Evolutionary conservation across 1,139 yeast genomes (phyloP).

Genomic region (Lodderomyces theae): DNA sequence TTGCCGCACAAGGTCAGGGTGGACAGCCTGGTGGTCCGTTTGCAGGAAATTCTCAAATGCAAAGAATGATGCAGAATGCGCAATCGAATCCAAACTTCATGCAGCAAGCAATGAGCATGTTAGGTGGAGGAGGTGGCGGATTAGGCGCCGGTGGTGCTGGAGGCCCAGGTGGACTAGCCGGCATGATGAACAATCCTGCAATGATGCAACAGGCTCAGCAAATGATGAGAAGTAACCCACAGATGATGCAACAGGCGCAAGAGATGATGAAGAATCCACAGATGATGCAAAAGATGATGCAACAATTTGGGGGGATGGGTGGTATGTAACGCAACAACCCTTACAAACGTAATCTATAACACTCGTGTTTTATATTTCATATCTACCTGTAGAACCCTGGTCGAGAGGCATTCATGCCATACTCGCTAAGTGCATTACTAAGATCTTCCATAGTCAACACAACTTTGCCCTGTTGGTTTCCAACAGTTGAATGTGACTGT

Average conservation of each 20-base stretch:
- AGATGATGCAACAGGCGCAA: conserved; percentile 62
- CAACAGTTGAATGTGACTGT: conserved; percentile 42
- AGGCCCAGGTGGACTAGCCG: conserved; percentile 56
- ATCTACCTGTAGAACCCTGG: conserved; percentile 74
- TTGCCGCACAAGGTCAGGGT: conserved; percentile 48
- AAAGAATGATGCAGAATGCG: conserved; percentile 50
- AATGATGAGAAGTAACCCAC: conserved; percentile 69
- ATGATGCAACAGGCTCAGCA: conserved; percentile 50
- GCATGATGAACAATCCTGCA: conserved; percentile 49
- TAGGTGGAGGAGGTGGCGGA: conserved; percentile 43
- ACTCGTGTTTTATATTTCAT: neutral
- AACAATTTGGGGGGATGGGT: conserved; percentile 53
- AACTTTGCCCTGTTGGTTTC: conserved; percentile 68
- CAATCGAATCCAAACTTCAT: conserved; percentile 52
- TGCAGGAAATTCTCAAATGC: conserved; percentile 31
- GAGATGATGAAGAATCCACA: conserved; percentile 56
- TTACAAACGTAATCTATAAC: neutral
- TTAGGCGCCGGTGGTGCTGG: conserved; percentile 59
- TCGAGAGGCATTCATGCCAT: conserved; percentile 84
- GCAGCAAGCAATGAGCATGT: conserved; percentile 55
- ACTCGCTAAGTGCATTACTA: conserved; percentile 84
- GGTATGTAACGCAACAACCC: conserved; percentile 7
- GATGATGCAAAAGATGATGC: conserved; percentile 69
- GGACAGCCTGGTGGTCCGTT: conserved; percentile 39
- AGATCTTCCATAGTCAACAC: conserved; percentile 87